A percentile compares a stretch with the other conserved stretches of the same genome.
Evolutionary conservation across 2,329 filamentous ascomycete species (phyloP).

Genomic region (Curvularia spicifera): DNA sequence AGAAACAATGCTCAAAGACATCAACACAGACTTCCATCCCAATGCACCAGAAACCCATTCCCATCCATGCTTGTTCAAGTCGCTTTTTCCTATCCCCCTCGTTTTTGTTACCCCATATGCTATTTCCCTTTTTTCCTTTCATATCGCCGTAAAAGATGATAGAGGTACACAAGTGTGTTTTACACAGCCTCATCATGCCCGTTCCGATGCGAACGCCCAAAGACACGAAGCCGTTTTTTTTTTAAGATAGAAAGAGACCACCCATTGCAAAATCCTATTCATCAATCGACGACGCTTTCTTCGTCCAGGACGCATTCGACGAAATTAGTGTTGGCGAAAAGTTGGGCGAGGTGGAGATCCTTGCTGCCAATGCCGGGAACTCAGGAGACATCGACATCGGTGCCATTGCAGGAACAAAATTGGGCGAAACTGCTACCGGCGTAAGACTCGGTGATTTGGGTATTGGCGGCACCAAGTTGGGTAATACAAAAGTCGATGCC

Average conservation of each 20-base stretch:
- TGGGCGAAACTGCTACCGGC: conserved; percentile 19
- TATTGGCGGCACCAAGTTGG: conserved; percentile 10
- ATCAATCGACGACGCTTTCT: not conserved
- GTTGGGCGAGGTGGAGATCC: conserved; percentile 5
- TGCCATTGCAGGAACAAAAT: conserved; percentile 13
- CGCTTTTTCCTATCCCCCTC: not conserved
- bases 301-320: not conserved
- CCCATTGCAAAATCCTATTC: not conserved
- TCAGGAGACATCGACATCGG: conserved; percentile 2
- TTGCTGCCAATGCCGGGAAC: conserved; percentile 1
- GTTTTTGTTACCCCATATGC: not conserved
- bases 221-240: not conserved
- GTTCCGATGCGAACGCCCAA: not conserved
- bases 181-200: not conserved
- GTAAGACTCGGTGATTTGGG: conserved; percentile 3
- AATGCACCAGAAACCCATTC: not conserved
- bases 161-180: not conserved
- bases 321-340: conserved; percentile 2
- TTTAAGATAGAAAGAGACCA: not conserved
- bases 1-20: not conserved
- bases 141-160: not conserved
- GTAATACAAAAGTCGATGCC: conserved; percentile 1
- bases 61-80: not conserved
- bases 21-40: not conserved
- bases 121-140: not conserved